Base-by-base conservation (phyloP, 805 yeast genomes). In the Lachancea waltii region DNA sequence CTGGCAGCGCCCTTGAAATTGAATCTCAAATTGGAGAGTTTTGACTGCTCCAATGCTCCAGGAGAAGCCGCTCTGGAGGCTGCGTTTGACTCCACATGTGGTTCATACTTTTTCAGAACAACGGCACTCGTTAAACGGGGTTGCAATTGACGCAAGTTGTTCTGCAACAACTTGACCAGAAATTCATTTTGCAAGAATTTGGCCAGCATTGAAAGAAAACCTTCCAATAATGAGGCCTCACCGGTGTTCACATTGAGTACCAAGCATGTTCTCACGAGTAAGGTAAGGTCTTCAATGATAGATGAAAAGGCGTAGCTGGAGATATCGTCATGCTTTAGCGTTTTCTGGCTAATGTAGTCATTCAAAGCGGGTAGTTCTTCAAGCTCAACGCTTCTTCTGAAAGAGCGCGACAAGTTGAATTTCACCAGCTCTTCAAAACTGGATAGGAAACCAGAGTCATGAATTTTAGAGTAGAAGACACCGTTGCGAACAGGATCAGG, bases 221-320 rank as follows among this genome's bases (percentile, higher is more conserved):
- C 42, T 1, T 47, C 44, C 20, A 60, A 45, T 1, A 63, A 32
- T 9, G 34, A 36, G 34, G 43, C 40, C 43, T 84, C 82, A 0
- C 95, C 94, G 0, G 95, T 74, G 31, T 83, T 80, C 9, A 87
- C 65, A 1, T 79, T 68, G 42, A 80, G 81, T 17, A 77, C 64
- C 24, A 87, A 57, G 13, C 83, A 70, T 25, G 78, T 75, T 51
- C 85, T 82, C 31, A 89, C 63, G 7, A 87, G 76, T 49, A 86
- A 68, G 19, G 85, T 73, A 23, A 85, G 64, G 56, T 92, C 98
- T 51, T 92, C 98, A 17, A 89, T 77, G 16, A 85, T 79, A 0
- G 97, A 85, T 0, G 94, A 77, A 4, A 82, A 75, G 2, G 89
- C 90, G 4, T 79, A 51, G 14, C 56, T 50, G 1, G 54, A 52